phyloP scores from a whole-genome alignment of 306 rosid genomes.

The Lathyrus oleraceus region DNA sequence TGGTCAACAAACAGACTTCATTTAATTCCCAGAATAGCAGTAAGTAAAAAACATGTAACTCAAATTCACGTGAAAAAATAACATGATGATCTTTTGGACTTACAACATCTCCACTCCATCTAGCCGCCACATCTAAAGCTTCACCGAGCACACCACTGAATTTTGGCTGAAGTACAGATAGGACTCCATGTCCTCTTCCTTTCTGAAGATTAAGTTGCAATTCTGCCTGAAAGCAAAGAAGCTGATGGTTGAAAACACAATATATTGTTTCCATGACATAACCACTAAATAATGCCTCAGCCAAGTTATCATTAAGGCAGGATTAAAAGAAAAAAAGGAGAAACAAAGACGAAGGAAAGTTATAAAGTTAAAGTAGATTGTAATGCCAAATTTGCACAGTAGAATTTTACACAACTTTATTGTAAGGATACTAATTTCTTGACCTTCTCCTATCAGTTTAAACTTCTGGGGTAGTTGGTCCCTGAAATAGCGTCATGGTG shows the following conservation, averaged over 20 bases:
- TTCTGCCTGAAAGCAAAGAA: conserved; percentile 73
- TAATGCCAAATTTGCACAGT: background rate
- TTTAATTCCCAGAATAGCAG: conserved; percentile 25
- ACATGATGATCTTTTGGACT: conserved; percentile 44
- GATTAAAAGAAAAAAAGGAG: conserved; percentile 3
- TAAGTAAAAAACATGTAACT: conserved; percentile 16
- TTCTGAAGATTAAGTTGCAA: conserved; percentile 88
- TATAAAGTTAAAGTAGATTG: background rate
- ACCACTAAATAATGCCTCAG: conserved; percentile 14
- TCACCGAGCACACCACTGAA: conserved; percentile 94
- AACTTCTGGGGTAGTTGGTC: background rate
- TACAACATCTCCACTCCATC: conserved; percentile 99
- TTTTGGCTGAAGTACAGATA: conserved; percentile 80
- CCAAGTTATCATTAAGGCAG: conserved; percentile 1
- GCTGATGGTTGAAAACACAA: conserved; percentile 30
- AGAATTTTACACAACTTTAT: background rate
- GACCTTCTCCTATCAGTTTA: background rate
- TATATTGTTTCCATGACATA: conserved; percentile 5
- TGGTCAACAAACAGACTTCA: conserved; percentile 12
- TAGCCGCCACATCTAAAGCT: conserved; percentile 88
- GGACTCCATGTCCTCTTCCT: conserved; percentile 91
- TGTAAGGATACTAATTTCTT: conserved; percentile 7
- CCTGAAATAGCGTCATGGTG: background rate
- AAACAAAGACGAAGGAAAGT: background rate
- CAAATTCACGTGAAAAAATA: conserved; percentile 18